A percentile compares a stretch with the other conserved stretches of the same genome.
Evolutionary conservation across 768 basidiomycete species (phyloP).

Genomic region (Xanthoconium stramineum): DNA sequence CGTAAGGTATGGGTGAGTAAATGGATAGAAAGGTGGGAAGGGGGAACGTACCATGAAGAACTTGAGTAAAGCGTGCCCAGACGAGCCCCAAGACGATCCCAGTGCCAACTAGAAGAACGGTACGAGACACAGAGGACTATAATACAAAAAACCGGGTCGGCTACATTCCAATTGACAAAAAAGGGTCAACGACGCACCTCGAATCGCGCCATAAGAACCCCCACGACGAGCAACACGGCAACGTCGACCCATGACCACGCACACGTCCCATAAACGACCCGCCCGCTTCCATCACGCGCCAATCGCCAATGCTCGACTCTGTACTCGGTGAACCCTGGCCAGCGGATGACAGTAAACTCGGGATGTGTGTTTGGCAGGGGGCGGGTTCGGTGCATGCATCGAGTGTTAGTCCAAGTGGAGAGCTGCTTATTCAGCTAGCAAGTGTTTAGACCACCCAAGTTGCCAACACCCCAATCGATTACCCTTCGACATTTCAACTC

Average conservation of each 20-base stretch:
- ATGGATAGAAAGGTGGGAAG: too few species aligned
- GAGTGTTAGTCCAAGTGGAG: neutral
- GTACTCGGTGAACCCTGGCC: conserved; percentile 54
- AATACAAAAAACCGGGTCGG: too few species aligned
- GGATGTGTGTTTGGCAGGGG: conserved; percentile 43
- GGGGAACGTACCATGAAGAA: conserved; percentile 45
- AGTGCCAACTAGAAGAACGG: neutral
- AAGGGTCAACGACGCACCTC: neutral
- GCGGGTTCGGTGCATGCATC: conserved; percentile 37
- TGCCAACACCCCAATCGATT: too few species aligned
- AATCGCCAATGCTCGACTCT: conserved; percentile 53
- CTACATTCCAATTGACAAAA: too few species aligned
- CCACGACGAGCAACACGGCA: conserved; percentile 21
- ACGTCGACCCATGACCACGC: conserved; percentile 38
- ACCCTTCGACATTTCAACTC: too few species aligned
- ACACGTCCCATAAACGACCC: conserved; percentile 29
- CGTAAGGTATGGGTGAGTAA: neutral
- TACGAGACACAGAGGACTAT: neutral
- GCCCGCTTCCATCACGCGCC: conserved; percentile 40
- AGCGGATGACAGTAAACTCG: conserved; percentile 48
- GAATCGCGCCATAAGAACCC: neutral
- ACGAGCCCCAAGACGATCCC: conserved; percentile 23
- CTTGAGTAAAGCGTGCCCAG: conserved; percentile 39
- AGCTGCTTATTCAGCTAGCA: neutral
- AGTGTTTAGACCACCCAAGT: too few species aligned